Conservation (phyloP, 1,139 yeast species). For the Kodamaea arcana region DNA sequence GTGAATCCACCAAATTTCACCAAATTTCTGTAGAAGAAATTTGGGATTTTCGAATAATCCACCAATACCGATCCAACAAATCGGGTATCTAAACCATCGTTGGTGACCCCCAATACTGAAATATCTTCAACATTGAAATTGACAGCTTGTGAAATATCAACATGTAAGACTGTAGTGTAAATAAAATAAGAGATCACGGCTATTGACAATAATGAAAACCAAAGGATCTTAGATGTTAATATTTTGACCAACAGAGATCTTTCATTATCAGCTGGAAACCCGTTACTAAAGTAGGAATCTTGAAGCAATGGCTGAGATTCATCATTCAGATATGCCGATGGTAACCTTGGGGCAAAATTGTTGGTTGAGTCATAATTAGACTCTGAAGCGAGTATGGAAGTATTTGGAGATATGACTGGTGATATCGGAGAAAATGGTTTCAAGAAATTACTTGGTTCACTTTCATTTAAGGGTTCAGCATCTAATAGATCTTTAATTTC, state of each 20-base stretch:
- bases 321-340: not conserved
- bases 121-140: conserved; percentile 17
- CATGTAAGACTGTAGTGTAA: conserved; percentile 16
- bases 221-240: not conserved
- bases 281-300: not conserved
- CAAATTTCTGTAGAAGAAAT: conserved; percentile 17
- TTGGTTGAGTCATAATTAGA: not conserved
- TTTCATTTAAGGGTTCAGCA: not conserved
- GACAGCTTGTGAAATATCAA: conserved; percentile 16
- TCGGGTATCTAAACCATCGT: conserved; percentile 22
- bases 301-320: not conserved
- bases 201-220: not conserved
- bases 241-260: not conserved
- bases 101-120: conserved; percentile 18
- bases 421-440: not conserved
- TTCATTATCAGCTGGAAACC: not conserved
- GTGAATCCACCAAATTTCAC: conserved; percentile 18
- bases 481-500: not conserved
- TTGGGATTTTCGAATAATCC: conserved; percentile 23
- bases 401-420: not conserved
- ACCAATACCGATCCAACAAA: conserved; percentile 22
- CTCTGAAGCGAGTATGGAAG: not conserved
- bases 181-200: conserved; percentile 6
- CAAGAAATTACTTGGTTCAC: not conserved
- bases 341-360: not conserved